A percentile compares a stretch with the other conserved stretches of the same genome.
Conservation (phyloP, 208 protist genomes). For the Crithidia bombi region DNA sequence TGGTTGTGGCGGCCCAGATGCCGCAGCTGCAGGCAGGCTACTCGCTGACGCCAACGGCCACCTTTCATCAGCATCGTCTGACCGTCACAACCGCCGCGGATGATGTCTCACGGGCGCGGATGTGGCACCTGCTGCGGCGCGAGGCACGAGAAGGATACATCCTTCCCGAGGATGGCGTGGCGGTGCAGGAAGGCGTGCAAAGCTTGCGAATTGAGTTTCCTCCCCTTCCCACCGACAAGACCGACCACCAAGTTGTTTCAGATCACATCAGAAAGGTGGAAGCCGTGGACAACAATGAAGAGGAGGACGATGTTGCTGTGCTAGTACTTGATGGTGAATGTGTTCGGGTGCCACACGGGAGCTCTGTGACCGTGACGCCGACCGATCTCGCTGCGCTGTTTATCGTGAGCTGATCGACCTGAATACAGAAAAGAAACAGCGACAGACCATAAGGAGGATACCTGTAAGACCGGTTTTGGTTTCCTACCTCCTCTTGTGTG, state of each 20-base stretch:
- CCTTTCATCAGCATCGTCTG: slow-evolving; percentile 48
- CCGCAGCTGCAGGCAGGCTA: slow-evolving; percentile 71
- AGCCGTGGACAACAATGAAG: slow-evolving; percentile 1
- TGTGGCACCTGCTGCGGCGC: slow-evolving; percentile 83
- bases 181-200: slow-evolving; percentile 38
- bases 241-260: too few relatives aligned
- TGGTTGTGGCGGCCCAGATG: slow-evolving; percentile 77
- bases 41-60: slow-evolving; percentile 71
- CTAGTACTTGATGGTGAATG: slow-evolving; percentile 70
- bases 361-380: slow-evolving; percentile 45
- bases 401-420: slow-evolving; percentile 44
- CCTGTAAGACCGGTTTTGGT: too few relatives aligned
- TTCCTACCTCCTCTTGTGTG: too few relatives aligned
- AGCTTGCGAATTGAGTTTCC: slow-evolving; percentile 44
- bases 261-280: background rate
- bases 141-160: slow-evolving; percentile 67
- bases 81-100: slow-evolving; percentile 57
- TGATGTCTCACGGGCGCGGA: slow-evolving; percentile 57
- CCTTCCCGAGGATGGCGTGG: slow-evolving; percentile 85
- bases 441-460: too few relatives aligned
- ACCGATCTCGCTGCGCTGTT: slow-evolving; percentile 37
- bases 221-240: background rate
- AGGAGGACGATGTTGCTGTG: slow-evolving; percentile 23
- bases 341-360: slow-evolving; percentile 47
- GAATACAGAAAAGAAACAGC: background rate